Base-by-base conservation (phyloP, 148 eudicot genomes). In the Vaccinium myrtillus region DNA sequence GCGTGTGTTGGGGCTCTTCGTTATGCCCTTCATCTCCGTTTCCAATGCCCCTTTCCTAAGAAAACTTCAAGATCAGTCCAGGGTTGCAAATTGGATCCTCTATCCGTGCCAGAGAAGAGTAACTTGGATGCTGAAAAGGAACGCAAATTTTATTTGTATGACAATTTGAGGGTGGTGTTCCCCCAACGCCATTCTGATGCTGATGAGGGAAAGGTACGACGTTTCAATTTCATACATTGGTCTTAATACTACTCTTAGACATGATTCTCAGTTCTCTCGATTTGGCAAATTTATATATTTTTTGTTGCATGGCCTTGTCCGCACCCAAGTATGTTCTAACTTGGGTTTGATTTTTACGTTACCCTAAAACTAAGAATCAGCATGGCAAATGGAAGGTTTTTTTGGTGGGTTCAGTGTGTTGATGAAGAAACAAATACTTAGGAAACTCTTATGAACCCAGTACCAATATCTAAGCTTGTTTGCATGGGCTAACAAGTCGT, bases 21-120 rank as follows among this genome's bases (percentile, higher is more conserved):
- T 79, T 95, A 95, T 90, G 97, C 95, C 77, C 95, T 95, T 88
- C 98, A 95, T 81, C 93, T 95, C 75, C 94, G 98, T 77, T 94
- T 95, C 86, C 75, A 91, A 81, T 95, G 97, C 90, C 93, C 95
- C 65, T 84, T 84, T 53, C 82, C 83, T 1, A 95, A 91, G 85
- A 94, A 87, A 85, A 16, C 67, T 83, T 90, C 91, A 5, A 90
- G 88, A 78, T 87, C 90, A 78, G 85, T 83, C 61, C 93, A 89
- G 81, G 83, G 89, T 77, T 86, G 89, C 85, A 86, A 85, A 85
- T 86, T 87, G 16, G 86, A 93, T 87, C 83, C 86, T 81, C 23
- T 83, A 21, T 53, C 88, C 53, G 32, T 53, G 78, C 79, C 89
- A 65, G 75, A 61, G 77, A 79, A 73, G 55, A 85, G 21, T 80